Conservation (phyloP, 768 basidiomycete species). For the Galerina sulciceps region DNA sequence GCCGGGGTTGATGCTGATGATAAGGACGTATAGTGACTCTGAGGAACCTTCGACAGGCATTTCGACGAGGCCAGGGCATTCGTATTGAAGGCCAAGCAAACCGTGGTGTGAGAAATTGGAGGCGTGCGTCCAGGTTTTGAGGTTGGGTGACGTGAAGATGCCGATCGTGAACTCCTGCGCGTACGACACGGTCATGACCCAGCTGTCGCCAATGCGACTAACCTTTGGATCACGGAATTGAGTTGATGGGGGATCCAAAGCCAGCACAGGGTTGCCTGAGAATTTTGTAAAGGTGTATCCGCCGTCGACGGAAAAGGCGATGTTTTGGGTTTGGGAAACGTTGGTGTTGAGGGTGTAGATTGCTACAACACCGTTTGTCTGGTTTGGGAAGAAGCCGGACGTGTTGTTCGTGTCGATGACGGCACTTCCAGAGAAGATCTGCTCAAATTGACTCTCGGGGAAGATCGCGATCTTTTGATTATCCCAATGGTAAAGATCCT, state of each 20-base stretch:
- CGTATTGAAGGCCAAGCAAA: neutral
- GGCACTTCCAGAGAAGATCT: slow-evolving; percentile 1
- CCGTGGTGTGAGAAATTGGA: slow-evolving; percentile 3
- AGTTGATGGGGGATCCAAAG: neutral
- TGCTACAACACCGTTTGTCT: neutral
- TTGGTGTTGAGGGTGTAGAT: neutral
- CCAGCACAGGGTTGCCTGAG: neutral
- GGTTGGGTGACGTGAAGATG: neutral
- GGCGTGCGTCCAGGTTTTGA: neutral
- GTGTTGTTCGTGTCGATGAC: neutral
- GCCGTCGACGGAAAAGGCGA: neutral
- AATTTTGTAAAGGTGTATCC: slow-evolving; percentile 1
- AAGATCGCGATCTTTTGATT: slow-evolving; percentile 1
- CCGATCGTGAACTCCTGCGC: neutral
- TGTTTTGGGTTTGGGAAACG: neutral
- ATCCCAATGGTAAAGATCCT: slow-evolving; percentile 5
- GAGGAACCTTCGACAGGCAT: neutral
- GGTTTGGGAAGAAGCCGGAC: neutral
- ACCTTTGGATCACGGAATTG: slow-evolving; percentile 3
- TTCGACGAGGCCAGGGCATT: neutral
- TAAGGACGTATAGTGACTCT: neutral
- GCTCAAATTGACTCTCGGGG: neutral
- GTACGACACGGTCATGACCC: slow-evolving; percentile 2
- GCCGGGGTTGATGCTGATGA: slow-evolving; percentile 2
- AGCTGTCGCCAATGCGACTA: neutral